Base-by-base conservation (phyloP, 331 rosid genomes). In the Quercus lobata region DNA sequence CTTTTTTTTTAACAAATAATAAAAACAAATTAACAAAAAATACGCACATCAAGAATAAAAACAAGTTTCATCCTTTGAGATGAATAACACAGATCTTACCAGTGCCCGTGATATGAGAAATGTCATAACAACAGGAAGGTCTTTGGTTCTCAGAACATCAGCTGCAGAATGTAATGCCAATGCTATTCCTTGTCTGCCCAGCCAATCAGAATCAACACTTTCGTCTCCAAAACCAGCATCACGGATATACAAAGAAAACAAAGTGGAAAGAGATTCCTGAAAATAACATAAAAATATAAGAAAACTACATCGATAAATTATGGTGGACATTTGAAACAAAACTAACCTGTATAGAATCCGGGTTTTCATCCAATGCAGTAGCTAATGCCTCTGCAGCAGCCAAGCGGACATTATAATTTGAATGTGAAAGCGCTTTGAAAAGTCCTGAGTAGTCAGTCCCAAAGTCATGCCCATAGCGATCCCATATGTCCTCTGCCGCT, bases 181-280 rank as follows among this genome's bases (percentile, higher is more conserved):
- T 55, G 98, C 98, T 80, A 96, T 88, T 80, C 99, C 99, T 92
- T 96, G 99, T 79, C 99, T 83, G 57, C 99, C 94, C 77, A 96
- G 84, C 99, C 99, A 96, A 81, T 90, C 90, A 79, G 91, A 91
- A 84, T 93, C 98, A 82, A 91, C 75, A 77, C 78, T 85, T 84
- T 80, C 87, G 83, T 79, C 93, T 37, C 88, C 88, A 76, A 81
- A 71, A 82, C 91, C 88, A 76, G 88, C 83, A 86, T 96, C 94
- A 80, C 85, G 88, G 77, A 96, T 91, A 77, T 96, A 96, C 83
- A 87, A 79, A 11, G 97, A 91, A 84, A 96, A 96, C 84, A 96
- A 84, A 46, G 97, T 87, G 75, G 99, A 93, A 57, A 96, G 97
- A 78, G 96, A 82, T 82, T 93, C 99, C 99, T 96, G 92, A 37